A percentile compares a stretch with the other conserved stretches of the same genome.
These are phyloP conservation scores for Ophiostoma sp. DNA, from an alignment of 2,329 filamentous ascomycete species.

Conservation along the genomic window DNA sequence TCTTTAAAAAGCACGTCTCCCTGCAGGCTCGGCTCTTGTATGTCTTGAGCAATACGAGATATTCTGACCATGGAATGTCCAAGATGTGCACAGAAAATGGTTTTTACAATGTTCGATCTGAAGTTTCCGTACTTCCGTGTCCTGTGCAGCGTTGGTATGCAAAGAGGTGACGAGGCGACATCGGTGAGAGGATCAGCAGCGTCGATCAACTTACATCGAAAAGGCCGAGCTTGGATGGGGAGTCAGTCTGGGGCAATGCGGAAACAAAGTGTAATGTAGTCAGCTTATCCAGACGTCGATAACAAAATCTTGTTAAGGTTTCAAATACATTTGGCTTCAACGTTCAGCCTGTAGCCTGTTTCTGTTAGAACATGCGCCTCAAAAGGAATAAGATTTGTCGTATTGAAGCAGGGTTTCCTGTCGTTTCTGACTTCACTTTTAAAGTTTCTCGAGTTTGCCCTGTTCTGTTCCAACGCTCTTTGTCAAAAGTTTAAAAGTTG, in stretches of 20 bases:
- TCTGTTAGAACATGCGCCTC: neutral
- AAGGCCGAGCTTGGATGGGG: neutral
- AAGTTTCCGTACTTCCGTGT: neutral
- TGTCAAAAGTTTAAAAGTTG: neutral
- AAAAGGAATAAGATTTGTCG: neutral
- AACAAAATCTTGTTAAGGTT: neutral
- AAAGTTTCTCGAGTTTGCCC: neutral
- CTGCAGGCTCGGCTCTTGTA: neutral
- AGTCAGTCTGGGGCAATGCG: neutral
- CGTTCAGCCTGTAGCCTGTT: neutral
- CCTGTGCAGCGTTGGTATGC: neutral
- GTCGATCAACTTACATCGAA: neutral
- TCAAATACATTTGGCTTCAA: neutral
- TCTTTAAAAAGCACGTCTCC: neutral
- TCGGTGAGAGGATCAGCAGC: neutral
- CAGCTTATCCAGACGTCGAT: neutral
- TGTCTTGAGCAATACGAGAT: slow-evolving; percentile 13
- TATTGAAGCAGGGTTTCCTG: neutral
- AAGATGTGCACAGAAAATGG: neutral
- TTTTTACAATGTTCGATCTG: neutral
- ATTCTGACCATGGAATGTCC: neutral
- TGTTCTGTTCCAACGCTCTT: neutral
- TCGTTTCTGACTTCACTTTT: neutral
- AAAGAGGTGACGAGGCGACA: neutral
- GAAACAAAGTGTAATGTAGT: neutral